Evolutionary conservation across 2,329 filamentous ascomycete genomes (phyloP).

Genomic region (Nemania sp.): DNA sequence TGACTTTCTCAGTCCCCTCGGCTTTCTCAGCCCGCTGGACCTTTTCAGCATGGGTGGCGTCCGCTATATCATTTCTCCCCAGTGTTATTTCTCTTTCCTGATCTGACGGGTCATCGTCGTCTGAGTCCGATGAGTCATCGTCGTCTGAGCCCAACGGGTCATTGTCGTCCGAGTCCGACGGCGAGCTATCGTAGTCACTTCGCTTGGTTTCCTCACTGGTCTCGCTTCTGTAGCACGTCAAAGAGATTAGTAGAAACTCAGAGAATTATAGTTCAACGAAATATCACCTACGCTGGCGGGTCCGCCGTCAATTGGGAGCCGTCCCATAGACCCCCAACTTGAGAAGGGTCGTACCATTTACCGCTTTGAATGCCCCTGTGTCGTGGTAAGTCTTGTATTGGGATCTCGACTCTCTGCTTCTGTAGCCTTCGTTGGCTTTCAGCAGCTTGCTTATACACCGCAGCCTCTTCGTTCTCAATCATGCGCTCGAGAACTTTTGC

Average conservation of each 20-base stretch:
- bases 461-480: not conserved
- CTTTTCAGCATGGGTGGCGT: no score
- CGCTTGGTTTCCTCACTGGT: no score
- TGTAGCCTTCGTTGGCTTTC: not conserved
- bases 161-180: no score
- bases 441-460: not conserved
- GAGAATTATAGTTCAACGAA: not conserved
- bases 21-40: no score
- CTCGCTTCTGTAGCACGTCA: no score
- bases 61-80: not conserved
- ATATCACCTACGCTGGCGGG: not conserved
- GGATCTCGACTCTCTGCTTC: not conserved
- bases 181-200: no score
- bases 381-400: not conserved
- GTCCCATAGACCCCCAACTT: not conserved
- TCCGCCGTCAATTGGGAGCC: no score
- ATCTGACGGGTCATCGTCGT: not conserved
- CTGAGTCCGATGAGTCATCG: not conserved
- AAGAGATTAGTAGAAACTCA: no score
- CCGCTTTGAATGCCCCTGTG: not conserved
- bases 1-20: no score
- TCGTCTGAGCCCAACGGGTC: no score
- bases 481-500: not conserved
- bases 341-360: slow-evolving; percentile 1
- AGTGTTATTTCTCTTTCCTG: not conserved